phyloP scores from a whole-genome alignment of 1,284 basidiomycete genomes.

The Termitomyces sp. region DNA sequence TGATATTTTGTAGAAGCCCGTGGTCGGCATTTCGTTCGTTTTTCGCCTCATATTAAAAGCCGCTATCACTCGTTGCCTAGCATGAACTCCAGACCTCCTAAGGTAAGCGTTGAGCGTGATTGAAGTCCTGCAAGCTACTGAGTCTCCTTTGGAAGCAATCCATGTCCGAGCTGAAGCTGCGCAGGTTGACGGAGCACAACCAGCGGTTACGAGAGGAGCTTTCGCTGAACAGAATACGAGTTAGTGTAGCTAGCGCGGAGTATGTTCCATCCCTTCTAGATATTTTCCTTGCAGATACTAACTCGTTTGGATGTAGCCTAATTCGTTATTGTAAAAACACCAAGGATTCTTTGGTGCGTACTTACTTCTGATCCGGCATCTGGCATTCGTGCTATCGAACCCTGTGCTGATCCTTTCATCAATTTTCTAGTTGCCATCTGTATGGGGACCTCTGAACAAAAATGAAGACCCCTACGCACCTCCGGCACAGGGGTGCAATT shows the following conservation, averaged over 20 bases:
- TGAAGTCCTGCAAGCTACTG: not conserved
- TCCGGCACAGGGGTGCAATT: conserved; percentile 62
- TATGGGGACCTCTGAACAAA: conserved; percentile 92
- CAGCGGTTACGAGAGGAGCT: conserved; percentile 87
- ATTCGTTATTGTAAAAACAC: conserved; percentile 91
- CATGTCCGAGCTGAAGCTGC: conserved; percentile 96
- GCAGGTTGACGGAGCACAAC: conserved; percentile 91
- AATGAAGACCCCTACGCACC: conserved; percentile 87
- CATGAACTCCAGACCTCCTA: conserved; percentile 48
- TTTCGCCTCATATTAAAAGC: conserved; percentile 12
- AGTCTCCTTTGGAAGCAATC: conserved; percentile 52
- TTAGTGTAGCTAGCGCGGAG: conserved; percentile 90
- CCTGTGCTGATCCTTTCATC: conserved; percentile 15
- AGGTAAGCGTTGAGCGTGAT: conserved; percentile 28
- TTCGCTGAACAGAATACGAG: conserved; percentile 78
- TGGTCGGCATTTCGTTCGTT: conserved; percentile 17
- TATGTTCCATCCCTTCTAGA: conserved; percentile 34
- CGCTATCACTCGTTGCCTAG: conserved; percentile 18
- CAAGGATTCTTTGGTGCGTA: conserved; percentile 77
- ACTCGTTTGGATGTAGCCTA: conserved; percentile 46
- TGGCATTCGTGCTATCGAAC: conserved; percentile 7
- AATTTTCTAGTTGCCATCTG: conserved; percentile 66
- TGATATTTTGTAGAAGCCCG: conserved; percentile 7
- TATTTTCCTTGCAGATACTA: conserved; percentile 9
- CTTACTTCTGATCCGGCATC: conserved; percentile 15